Evolutionary conservation across 2,329 filamentous ascomycete genomes (phyloP).

Genomic region (Xylaria sp.): DNA sequence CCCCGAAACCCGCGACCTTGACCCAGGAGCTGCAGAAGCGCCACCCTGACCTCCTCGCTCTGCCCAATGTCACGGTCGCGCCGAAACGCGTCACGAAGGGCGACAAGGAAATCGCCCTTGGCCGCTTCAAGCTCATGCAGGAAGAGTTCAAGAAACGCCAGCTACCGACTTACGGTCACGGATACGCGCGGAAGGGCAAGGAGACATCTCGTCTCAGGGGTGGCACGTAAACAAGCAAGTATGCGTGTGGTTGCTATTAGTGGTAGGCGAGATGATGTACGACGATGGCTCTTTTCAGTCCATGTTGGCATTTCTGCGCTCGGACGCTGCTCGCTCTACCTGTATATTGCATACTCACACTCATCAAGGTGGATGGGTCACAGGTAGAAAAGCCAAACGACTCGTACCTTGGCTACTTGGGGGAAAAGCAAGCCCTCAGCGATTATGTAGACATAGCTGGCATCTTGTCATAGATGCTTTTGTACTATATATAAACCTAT

Average conservation of each 20-base stretch:
- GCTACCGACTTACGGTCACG: constrained; percentile 66
- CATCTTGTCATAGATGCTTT: not conserved
- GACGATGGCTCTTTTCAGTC: not conserved
- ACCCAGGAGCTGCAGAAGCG: constrained; percentile 65
- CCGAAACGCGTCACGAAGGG: constrained; percentile 73
- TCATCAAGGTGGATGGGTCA: not conserved
- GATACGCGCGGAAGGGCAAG: constrained; percentile 54
- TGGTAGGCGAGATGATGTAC: not conserved
- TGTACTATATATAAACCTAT: not conserved
- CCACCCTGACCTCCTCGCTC: constrained; percentile 51
- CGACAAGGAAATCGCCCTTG: constrained; percentile 76
- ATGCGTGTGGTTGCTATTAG: not conserved
- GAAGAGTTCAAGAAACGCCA: constrained; percentile 72
- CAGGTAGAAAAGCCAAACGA: not conserved
- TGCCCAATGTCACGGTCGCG: constrained; percentile 77
- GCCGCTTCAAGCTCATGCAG: constrained; percentile 83
- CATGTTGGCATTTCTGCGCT: not conserved
- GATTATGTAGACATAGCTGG: constrained; percentile 8
- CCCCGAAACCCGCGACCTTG: constrained; percentile 70
- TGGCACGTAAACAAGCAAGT: constrained; percentile 45
- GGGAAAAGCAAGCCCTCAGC: not conserved
- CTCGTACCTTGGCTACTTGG: not conserved
- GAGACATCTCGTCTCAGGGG: constrained; percentile 59
- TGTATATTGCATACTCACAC: constrained; percentile 16
- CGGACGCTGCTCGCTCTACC: not conserved